Conservation (phyloP, 495 filamentous ascomycete species). For the Annulohypoxylon maeteangense region DNA sequence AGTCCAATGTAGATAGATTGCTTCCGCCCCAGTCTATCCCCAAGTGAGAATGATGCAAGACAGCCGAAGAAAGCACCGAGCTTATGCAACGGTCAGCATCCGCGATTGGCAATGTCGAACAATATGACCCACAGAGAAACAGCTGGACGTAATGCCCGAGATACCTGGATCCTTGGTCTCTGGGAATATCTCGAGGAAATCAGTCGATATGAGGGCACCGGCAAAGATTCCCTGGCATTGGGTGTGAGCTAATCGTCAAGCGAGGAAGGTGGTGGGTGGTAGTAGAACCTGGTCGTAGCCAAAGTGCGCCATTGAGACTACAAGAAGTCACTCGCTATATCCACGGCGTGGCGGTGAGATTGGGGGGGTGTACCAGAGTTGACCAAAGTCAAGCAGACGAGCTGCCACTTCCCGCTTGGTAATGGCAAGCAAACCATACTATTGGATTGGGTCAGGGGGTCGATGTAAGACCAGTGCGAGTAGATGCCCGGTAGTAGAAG, state of each 20-base stretch:
- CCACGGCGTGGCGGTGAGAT: constrained; percentile 34
- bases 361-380: constrained; percentile 34
- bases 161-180: constrained; percentile 46
- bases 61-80: constrained; percentile 55
- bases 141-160: constrained; percentile 52
- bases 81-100: constrained; percentile 63
- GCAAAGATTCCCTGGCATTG: constrained; percentile 45
- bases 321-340: constrained; percentile 28
- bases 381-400: constrained; percentile 31
- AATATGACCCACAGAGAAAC: constrained; percentile 47
- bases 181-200: constrained; percentile 48
- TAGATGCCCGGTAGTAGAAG: constrained; percentile 1
- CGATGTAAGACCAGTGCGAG: constrained; percentile 21
- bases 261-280: constrained; percentile 16
- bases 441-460: constrained; percentile 18
- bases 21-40: constrained; percentile 50
- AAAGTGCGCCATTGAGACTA: constrained; percentile 49
- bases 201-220: constrained; percentile 47
- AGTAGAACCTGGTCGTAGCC: constrained; percentile 47
- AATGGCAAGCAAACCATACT: constrained; percentile 24
- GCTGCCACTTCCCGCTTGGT: constrained; percentile 37
- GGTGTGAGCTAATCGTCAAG: constrained; percentile 22
- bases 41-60: constrained; percentile 43
- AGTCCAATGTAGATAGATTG: constrained; percentile 49
- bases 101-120: constrained; percentile 25